phyloP scores from a whole-genome alignment of 371 early-diverging fungal species.

The Mortierella sp. region DNA sequence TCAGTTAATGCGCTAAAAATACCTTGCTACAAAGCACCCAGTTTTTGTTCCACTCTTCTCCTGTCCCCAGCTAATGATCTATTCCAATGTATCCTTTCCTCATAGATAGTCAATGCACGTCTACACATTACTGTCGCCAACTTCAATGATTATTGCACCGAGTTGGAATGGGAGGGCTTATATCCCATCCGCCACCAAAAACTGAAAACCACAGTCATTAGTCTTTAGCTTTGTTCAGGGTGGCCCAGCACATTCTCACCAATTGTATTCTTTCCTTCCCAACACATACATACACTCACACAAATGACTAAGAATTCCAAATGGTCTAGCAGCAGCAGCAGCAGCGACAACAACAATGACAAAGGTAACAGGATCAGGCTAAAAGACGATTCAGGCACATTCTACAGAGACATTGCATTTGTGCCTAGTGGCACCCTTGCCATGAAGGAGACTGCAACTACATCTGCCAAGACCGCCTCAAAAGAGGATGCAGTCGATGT shows the following conservation, averaged over 20 bases:
- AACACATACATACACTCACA: background rate
- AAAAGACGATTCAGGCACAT: slow-evolving; percentile 31
- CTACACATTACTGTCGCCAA: too few species aligned
- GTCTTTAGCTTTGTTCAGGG: background rate
- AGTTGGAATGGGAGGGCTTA: too few species aligned
- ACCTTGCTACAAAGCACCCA: too few species aligned
- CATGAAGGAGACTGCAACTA: slow-evolving; percentile 14
- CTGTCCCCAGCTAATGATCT: too few species aligned
- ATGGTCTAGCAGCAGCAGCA: background rate
- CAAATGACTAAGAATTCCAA: slow-evolving; percentile 4
- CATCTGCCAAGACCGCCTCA: background rate
- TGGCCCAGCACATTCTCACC: slow-evolving; percentile 1
- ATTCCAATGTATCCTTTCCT: background rate
- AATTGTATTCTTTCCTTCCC: background rate
- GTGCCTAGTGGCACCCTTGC: slow-evolving; percentile 35
- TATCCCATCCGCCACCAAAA: too few species aligned
- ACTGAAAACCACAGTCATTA: too few species aligned
- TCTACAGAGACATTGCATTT: slow-evolving; percentile 42
- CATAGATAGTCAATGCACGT: background rate
- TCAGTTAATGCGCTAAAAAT: too few species aligned
- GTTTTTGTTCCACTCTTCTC: too few species aligned
- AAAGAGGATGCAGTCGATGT: slow-evolving; percentile 25
- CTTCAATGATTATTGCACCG: too few species aligned
- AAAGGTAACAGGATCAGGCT: slow-evolving; percentile 5
- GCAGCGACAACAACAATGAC: background rate